phyloP scores from a whole-genome alignment of 176 grass and related monocot species.

The Tillandsia leiboldiana region DNA sequence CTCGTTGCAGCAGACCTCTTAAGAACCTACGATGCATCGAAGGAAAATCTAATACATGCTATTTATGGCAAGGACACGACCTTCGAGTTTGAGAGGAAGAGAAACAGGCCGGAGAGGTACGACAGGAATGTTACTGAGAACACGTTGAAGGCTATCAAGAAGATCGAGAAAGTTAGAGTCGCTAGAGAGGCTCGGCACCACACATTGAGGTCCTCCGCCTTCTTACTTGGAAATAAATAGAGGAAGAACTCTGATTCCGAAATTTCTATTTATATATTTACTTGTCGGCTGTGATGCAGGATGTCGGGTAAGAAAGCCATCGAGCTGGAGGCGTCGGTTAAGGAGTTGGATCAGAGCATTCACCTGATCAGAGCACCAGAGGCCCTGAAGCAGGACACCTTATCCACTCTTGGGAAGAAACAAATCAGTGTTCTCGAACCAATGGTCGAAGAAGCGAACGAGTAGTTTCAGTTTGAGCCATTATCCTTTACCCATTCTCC shows the following conservation, averaged over 20 bases:
- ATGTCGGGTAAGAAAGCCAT: conserved; percentile 35
- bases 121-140: conserved; percentile 49
- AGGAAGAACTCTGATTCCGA: too few species aligned
- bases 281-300: conserved; percentile 19
- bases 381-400: conserved; percentile 21
- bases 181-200: conserved; percentile 51
- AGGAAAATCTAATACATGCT: background rate
- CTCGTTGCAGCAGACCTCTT: background rate
- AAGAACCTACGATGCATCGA: background rate
- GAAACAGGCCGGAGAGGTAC: conserved; percentile 84
- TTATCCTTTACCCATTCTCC: background rate
- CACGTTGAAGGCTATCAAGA: conserved; percentile 62
- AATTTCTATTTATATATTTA: too few species aligned
- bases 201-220: conserved; percentile 33
- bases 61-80: conserved; percentile 48
- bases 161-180: conserved; percentile 61
- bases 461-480: conserved; percentile 24
- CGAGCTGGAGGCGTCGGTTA: conserved; percentile 21
- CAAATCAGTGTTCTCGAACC: conserved; percentile 44
- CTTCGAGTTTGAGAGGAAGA: conserved; percentile 94
- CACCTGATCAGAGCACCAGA: conserved; percentile 36
- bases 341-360: conserved; percentile 63
- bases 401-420: conserved; percentile 27
- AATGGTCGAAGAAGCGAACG: conserved; percentile 50
- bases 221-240: background rate